These are phyloP conservation scores for Lichtheimia ornata DNA, from an alignment of 371 early-diverging fungal genomes.

Conservation along the genomic window DNA sequence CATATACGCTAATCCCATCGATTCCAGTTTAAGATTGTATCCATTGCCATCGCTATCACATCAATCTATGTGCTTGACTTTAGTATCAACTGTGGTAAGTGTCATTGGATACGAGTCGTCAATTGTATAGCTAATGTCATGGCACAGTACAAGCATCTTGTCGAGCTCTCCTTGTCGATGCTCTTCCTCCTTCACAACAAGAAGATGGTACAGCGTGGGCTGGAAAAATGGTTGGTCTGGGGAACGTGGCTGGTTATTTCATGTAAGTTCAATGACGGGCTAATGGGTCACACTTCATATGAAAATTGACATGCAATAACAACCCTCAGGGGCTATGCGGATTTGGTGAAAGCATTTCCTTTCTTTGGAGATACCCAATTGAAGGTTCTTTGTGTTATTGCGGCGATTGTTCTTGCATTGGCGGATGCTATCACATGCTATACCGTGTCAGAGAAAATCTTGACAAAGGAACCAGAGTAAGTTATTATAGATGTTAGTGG, in stretches of 20 bases:
- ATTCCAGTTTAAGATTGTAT: conserved; percentile 43
- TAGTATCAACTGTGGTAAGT: conserved; percentile 82
- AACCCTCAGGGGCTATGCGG: conserved; percentile 66
- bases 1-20: not conserved
- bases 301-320: not conserved
- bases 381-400: conserved; percentile 78
- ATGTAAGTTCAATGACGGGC: conserved; percentile 42
- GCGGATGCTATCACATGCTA: conserved; percentile 74
- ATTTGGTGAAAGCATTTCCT: conserved; percentile 71
- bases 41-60: conserved; percentile 69
- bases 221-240: conserved; percentile 87
- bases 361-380: conserved; percentile 82
- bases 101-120: conserved; percentile 4
- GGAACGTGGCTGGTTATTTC: conserved; percentile 86
- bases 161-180: conserved; percentile 89
- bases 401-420: conserved; percentile 60
- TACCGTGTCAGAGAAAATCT: conserved; percentile 54
- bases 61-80: conserved; percentile 91
- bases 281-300: not conserved
- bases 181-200: conserved; percentile 79
- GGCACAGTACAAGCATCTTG: conserved; percentile 74
- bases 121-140: not conserved
- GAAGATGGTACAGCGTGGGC: conserved; percentile 90
- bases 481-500: not conserved
- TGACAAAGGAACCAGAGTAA: conserved; percentile 32